A percentile compares a stretch with the other conserved stretches of the same genome.
Evolutionary conservation across 345 rosid species (phyloP).

Genomic region (Mallotus nudiflorus): DNA sequence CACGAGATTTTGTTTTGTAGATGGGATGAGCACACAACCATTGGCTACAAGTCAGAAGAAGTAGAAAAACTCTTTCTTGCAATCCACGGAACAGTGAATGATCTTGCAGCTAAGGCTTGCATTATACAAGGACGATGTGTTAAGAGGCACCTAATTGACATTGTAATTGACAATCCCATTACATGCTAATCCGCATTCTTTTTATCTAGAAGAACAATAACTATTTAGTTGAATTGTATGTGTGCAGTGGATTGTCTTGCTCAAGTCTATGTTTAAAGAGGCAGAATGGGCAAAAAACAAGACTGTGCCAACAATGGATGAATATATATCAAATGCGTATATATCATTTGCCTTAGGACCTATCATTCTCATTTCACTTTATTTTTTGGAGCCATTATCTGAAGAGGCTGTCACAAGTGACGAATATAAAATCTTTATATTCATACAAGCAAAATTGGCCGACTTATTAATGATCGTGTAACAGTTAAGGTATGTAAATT

Average conservation of each 20-base stretch:
- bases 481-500: neutral
- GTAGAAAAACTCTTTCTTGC: slow-evolving; percentile 6
- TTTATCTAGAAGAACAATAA: neutral
- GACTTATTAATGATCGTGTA: slow-evolving; percentile 14
- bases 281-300: slow-evolving; percentile 4
- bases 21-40: neutral
- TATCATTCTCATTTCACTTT: slow-evolving; percentile 7
- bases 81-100: neutral
- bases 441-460: slow-evolving; percentile 12
- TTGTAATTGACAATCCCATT: neutral
- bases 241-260: slow-evolving; percentile 5
- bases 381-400: slow-evolving; percentile 4
- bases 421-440: slow-evolving; percentile 14
- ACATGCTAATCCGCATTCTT: neutral
- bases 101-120: neutral
- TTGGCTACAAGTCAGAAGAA: neutral
- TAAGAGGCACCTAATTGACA: neutral
- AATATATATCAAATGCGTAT: neutral
- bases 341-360: slow-evolving; percentile 10
- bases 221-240: neutral
- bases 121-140: slow-evolving; percentile 4
- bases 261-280: slow-evolving; percentile 6
- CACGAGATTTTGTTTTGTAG: neutral
- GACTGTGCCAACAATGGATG: neutral
- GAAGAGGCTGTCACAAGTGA: slow-evolving; percentile 6